These are phyloP conservation scores for Boletales sp. DNA, from an alignment of 768 basidiomycete species.

Conservation along the genomic window DNA sequence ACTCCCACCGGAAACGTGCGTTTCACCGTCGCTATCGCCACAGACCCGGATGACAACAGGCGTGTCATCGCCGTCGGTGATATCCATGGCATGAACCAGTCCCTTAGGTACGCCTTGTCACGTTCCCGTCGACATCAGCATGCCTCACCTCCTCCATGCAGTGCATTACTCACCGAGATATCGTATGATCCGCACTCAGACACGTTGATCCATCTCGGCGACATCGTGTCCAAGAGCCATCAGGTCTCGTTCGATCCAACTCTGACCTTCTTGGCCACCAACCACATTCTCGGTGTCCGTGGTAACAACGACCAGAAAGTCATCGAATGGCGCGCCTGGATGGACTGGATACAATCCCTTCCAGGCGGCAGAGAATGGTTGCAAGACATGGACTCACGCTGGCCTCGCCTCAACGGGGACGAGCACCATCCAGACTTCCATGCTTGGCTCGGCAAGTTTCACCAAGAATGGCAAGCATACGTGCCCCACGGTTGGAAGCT, in stretches of 20 bases:
- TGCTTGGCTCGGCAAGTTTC: conserved; percentile 37
- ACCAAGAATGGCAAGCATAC: conserved; percentile 42
- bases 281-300: conserved; percentile 75
- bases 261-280: conserved; percentile 57
- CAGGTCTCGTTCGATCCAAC: conserved; percentile 56
- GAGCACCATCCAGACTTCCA: conserved; percentile 21
- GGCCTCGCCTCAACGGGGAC: conserved; percentile 35
- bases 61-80: conserved; percentile 83
- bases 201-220: conserved; percentile 78
- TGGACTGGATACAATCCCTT: conserved; percentile 64
- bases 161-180: conserved; percentile 59
- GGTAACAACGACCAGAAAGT: conserved; percentile 94
- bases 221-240: conserved; percentile 67
- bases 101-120: conserved; percentile 53
- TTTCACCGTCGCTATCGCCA: not conserved
- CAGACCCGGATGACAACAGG: conserved; percentile 46
- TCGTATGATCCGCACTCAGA: conserved; percentile 60
- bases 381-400: conserved; percentile 40
- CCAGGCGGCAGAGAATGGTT: conserved; percentile 54
- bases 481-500: conserved; percentile 72
- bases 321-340: conserved; percentile 87
- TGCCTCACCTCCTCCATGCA: conserved; percentile 22
- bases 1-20: not conserved
- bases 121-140: not conserved
- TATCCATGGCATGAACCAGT: conserved; percentile 76